phyloP scores from a whole-genome alignment of 495 filamentous ascomycete species.

The Penicillium samsonianum region DNA sequence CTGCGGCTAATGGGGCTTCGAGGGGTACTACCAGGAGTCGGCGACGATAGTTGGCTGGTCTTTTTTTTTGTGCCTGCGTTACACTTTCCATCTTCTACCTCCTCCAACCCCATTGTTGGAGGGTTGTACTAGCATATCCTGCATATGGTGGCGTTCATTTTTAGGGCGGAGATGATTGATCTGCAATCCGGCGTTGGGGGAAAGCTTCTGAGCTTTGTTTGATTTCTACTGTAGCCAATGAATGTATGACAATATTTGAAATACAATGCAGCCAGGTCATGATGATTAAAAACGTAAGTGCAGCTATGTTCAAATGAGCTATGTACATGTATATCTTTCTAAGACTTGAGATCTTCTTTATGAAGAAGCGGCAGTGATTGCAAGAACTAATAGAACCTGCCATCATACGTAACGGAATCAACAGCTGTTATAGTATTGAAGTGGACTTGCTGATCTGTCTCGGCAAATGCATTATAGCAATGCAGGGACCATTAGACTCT shows the following conservation, averaged over 20 bases:
- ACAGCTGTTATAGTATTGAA: neutral
- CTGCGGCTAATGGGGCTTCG: neutral
- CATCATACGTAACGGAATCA: no score
- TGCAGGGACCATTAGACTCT: neutral
- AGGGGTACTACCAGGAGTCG: constrained; percentile 3
- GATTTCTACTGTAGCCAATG: neutral
- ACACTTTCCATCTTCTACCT: neutral
- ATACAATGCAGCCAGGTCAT: neutral
- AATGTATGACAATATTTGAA: neutral
- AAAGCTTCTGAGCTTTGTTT: neutral
- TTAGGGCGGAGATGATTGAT: neutral
- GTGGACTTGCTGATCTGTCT: neutral
- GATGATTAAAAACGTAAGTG: neutral
- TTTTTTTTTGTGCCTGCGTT: neutral
- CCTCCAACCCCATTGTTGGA: neutral
- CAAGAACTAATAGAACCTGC: neutral
- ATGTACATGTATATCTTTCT: neutral
- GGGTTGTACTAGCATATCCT: neutral
- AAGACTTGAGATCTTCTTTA: neutral
- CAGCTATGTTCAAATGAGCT: neutral
- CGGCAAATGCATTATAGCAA: neutral
- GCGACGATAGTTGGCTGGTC: neutral
- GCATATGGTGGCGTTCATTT: constrained; percentile 1
- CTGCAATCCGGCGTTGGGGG: neutral
- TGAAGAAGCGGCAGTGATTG: neutral